These are phyloP conservation scores for Keqinozyma sinolaborantium DNA, from an alignment of 1,139 yeast species.

Conservation along the genomic window DNA sequence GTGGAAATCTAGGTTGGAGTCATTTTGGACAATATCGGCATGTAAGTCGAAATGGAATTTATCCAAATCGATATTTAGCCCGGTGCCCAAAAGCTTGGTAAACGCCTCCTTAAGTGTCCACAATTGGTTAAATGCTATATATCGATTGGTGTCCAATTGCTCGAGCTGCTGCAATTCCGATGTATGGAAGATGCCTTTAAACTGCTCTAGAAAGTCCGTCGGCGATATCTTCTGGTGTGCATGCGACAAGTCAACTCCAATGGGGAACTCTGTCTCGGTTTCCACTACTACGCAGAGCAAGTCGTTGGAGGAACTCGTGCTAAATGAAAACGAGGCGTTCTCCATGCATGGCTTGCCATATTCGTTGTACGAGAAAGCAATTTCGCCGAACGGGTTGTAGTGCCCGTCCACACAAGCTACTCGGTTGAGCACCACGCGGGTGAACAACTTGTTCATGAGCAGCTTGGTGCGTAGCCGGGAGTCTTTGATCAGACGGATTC, in stretches of 20 bases:
- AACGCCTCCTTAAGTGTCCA: slow-evolving; percentile 79
- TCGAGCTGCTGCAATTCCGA: slow-evolving; percentile 34
- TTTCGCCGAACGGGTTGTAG: slow-evolving; percentile 16
- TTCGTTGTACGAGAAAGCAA: slow-evolving; percentile 21
- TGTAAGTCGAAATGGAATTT: slow-evolving; percentile 12
- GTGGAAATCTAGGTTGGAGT: slow-evolving; percentile 1
- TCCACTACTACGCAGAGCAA: slow-evolving; percentile 43
- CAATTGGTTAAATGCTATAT: slow-evolving; percentile 43
- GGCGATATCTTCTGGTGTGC: slow-evolving; percentile 38
- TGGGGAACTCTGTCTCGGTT: slow-evolving; percentile 18
- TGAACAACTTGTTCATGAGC: slow-evolving; percentile 20
- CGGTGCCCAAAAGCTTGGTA: slow-evolving; percentile 59
- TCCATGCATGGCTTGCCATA: slow-evolving; percentile 34
- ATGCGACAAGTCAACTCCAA: slow-evolving; percentile 67
- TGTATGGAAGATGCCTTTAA: slow-evolving; percentile 45
- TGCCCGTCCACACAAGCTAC: slow-evolving; percentile 5
- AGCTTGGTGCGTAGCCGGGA: slow-evolving; percentile 13
- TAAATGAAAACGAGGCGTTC: slow-evolving; percentile 29
- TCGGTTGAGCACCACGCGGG: slow-evolving; percentile 22
- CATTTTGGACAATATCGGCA: slow-evolving; percentile 1
- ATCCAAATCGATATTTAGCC: slow-evolving; percentile 52
- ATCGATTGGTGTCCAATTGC: slow-evolving; percentile 12
- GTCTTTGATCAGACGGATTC: slow-evolving; percentile 26
- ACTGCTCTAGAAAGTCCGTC: slow-evolving; percentile 35
- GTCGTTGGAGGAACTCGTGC: slow-evolving; percentile 57